These are phyloP conservation scores for Calocybe gangraenosa DNA, from an alignment of 768 basidiomycete genomes.

Conservation along the genomic window DNA sequence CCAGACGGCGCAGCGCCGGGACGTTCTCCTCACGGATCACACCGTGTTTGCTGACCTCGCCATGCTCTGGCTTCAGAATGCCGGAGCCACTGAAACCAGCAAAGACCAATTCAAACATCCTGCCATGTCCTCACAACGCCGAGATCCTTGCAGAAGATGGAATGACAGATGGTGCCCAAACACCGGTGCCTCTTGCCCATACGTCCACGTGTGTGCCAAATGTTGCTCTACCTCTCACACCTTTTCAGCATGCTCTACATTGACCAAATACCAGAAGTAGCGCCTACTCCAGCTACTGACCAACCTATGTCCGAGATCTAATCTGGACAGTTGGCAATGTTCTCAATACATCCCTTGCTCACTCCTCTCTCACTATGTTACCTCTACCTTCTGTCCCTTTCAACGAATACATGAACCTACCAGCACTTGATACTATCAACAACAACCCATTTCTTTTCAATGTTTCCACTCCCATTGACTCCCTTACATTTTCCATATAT, in stretches of 20 bases:
- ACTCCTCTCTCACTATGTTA: neutral
- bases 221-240: slow-evolving; percentile 10
- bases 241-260: neutral
- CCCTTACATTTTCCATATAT: neutral
- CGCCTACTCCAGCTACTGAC: neutral
- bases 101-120: neutral
- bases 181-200: slow-evolving; percentile 9
- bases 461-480: neutral
- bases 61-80: no score
- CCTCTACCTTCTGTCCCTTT: neutral
- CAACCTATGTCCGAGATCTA: neutral
- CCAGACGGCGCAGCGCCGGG: slow-evolving; percentile 2
- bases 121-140: neutral
- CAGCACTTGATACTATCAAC: neutral
- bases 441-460: neutral
- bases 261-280: neutral
- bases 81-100: no score
- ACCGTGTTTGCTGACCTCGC: no score
- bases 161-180: slow-evolving; percentile 16
- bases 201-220: slow-evolving; percentile 14
- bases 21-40: no score
- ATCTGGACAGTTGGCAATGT: neutral
- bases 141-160: slow-evolving; percentile 13
- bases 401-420: neutral
- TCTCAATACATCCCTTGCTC: neutral